These are phyloP conservation scores for Pyricularia sp. DNA, from an alignment of 2,329 filamentous ascomycete genomes.

Conservation along the genomic window DNA sequence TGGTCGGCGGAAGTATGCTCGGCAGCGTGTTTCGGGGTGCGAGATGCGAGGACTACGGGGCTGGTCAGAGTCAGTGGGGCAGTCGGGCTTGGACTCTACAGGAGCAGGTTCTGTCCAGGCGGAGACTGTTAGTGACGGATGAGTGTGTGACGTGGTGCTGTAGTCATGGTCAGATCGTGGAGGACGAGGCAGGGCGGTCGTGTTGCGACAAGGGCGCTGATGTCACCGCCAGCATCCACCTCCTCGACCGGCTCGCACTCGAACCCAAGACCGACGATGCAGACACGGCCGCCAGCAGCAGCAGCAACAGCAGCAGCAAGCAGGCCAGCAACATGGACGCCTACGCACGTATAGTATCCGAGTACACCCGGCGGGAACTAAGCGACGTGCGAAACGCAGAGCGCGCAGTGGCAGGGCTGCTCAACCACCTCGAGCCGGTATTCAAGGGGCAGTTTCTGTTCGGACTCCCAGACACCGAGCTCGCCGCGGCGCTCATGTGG, in stretches of 20 bases:
- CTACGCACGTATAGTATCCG: neutral
- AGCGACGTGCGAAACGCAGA: conserved; percentile 18
- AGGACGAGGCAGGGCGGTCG: neutral
- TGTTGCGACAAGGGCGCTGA: conserved; percentile 11
- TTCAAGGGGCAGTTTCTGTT: conserved; percentile 18
- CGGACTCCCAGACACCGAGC: conserved; percentile 22
- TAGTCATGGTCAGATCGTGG: neutral
- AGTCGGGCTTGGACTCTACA: conserved; percentile 2
- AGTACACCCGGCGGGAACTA: conserved; percentile 18
- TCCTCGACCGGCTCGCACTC: conserved; percentile 14
- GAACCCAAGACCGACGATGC: conserved; percentile 15
- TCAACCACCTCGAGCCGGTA: conserved; percentile 14
- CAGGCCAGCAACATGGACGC: conserved; percentile 4
- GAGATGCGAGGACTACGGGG: neutral
- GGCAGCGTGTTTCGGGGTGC: conserved; percentile 9
- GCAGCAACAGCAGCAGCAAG: too few species aligned
- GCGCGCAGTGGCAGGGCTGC: conserved; percentile 22
- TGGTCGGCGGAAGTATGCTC: conserved; percentile 13
- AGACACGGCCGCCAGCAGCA: neutral
- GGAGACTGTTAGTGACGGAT: conserved; percentile 2
- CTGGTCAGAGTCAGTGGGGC: neutral
- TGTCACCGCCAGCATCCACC: conserved; percentile 18
- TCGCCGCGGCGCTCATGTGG: conserved; percentile 25
- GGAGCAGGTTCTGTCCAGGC: conserved; percentile 1
- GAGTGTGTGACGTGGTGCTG: conserved; percentile 5